A percentile compares a stretch with the other conserved stretches of the same genome.
Evolutionary conservation across 768 basidiomycete genomes (phyloP).

Genomic region (Leccinellum luteum): DNA sequence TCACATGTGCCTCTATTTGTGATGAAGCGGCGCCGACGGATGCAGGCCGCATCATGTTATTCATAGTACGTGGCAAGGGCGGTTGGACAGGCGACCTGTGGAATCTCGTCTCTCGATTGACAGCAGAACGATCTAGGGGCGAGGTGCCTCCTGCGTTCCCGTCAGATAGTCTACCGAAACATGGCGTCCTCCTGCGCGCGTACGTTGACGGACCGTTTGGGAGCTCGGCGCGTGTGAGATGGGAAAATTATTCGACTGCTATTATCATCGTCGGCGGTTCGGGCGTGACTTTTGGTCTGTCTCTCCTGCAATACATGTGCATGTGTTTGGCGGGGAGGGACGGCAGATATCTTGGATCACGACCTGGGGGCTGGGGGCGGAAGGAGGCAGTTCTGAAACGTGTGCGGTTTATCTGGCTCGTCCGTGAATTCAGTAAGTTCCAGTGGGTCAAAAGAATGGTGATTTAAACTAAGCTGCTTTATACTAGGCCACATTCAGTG

Average conservation of each 20-base stretch:
- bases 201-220: constrained; percentile 72
- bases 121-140: constrained; percentile 34
- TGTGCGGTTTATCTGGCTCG: constrained; percentile 74
- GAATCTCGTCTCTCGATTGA: constrained; percentile 45
- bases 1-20: constrained; percentile 64
- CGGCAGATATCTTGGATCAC: constrained; percentile 46
- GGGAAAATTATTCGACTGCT: constrained; percentile 57
- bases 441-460: background rate
- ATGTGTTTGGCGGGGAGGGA: constrained; percentile 56
- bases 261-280: constrained; percentile 70
- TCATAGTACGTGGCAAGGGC: constrained; percentile 65
- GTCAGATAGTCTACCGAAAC: constrained; percentile 30
- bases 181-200: constrained; percentile 53
- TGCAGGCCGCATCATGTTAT: constrained; percentile 53
- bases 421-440: constrained; percentile 68
- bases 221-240: constrained; percentile 54
- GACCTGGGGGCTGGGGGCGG: constrained; percentile 42
- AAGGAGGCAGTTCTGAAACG: constrained; percentile 45
- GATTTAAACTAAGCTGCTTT: background rate
- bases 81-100: constrained; percentile 71
- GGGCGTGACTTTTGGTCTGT: constrained; percentile 69
- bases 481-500: constrained; percentile 67
- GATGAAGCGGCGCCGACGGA: constrained; percentile 44
- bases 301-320: constrained; percentile 63
- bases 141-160: constrained; percentile 9